A percentile compares a stretch with the other conserved stretches of the same genome.
Conservation (phyloP, 352 stramenopile species). For the Pythium diclinum region DNA sequence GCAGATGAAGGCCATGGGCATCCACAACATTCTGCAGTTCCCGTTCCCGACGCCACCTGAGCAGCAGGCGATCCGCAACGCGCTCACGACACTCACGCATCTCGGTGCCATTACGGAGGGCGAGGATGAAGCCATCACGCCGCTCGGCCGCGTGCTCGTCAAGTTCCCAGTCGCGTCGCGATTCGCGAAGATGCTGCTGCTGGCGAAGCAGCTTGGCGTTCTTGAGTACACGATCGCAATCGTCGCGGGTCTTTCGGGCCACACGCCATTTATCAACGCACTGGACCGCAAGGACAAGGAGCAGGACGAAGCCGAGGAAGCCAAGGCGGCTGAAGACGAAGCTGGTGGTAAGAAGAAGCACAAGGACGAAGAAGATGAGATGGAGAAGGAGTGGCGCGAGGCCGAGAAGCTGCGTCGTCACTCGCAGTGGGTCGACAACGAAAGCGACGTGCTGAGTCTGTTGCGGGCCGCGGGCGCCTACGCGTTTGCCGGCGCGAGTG, state of each 20-base stretch:
- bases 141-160: conserved; percentile 75
- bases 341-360: conserved; percentile 20
- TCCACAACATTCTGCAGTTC: conserved; percentile 94
- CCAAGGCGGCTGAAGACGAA: conserved; percentile 22
- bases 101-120: conserved; percentile 62
- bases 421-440: conserved; percentile 72
- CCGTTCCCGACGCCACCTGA: conserved; percentile 96
- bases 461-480: conserved; percentile 76
- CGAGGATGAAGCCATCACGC: conserved; percentile 70
- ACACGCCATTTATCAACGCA: conserved; percentile 69
- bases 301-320: conserved; percentile 15
- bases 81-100: conserved; percentile 83
- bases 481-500: conserved; percentile 59
- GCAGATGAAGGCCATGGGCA: conserved; percentile 97
- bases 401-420: conserved; percentile 70
- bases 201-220: conserved; percentile 64
- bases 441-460: conserved; percentile 80
- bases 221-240: conserved; percentile 84
- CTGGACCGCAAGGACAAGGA: conserved; percentile 57
- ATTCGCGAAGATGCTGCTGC: conserved; percentile 90
- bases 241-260: conserved; percentile 67
- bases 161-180: conserved; percentile 84
- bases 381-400: conserved; percentile 72
- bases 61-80: conserved; percentile 77
- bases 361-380: conserved; percentile 52